Base-by-base conservation (phyloP, 2,329 filamentous ascomycete species). In the Chalara sp. region DNA sequence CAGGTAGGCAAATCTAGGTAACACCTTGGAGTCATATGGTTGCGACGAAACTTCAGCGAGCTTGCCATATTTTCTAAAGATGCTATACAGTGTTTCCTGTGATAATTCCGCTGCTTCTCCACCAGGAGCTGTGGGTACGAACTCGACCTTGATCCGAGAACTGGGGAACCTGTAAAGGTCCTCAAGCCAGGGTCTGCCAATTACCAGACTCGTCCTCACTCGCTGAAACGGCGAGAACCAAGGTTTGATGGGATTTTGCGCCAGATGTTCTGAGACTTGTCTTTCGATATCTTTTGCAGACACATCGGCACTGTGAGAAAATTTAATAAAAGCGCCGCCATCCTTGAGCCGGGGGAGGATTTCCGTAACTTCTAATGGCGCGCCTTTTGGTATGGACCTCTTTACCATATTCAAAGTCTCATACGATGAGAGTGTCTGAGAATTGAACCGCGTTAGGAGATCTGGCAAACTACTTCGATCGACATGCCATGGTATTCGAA, bases 261-360 rank as follows among this genome's bases (percentile, higher is more conserved):
- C 72, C 1, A 97, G 73, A 56, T 85, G 77, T 32, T 80, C 71
- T 29, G 77, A 72, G 4, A 96, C 49, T 21, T 70, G 3, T 73
- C 74, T 74, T 69, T 84, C 82, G 11, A 89, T 73, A 31, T 82
- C 76, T 21, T 72, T 70, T 2, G 75, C 65, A 7, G 69, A 66
- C 5, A 74, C 57, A 0, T 56, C 63, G 7, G 67, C 66, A 13
- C 70, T 60, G 58, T 80, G 80, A 12, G 76, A 78, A 64, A 95
- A 90, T 67, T 95, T 96, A 66, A 97, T 84, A 65, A 95, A 97
- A 1, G 89, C 89, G 10, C 93, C 93, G 12, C 93, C 93, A 64
- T 99, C 93, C 61, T 95, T 91, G 31, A 95, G 74, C 3, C 90
- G 79, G 0, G 91, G 90, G 13, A 96, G 68, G 12, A 96, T 84